These are phyloP conservation scores for Coniosporium tulheliwenetii DNA, from an alignment of 2,329 filamentous ascomycete genomes.

Conservation along the genomic window DNA sequence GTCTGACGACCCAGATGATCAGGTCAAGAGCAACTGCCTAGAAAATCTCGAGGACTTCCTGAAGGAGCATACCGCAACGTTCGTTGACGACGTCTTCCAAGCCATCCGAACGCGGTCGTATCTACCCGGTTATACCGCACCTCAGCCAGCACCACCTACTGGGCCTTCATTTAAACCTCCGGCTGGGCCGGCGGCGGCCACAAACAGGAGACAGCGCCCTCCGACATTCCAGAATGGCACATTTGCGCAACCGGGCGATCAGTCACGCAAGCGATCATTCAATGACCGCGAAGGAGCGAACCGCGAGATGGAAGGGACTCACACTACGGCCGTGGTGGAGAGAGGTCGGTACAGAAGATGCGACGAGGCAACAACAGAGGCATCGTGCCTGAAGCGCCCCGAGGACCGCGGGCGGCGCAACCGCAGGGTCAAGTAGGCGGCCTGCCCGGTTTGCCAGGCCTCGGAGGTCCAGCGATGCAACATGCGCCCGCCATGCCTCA, in stretches of 20 bases:
- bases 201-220: conserved; percentile 2
- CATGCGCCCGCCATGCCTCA: conserved; percentile 8
- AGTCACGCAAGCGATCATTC: conserved; percentile 39
- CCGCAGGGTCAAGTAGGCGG: too few species aligned
- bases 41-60: conserved; percentile 63
- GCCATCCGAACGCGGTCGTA: conserved; percentile 42
- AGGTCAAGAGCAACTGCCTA: conserved; percentile 52
- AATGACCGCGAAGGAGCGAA: conserved; percentile 35
- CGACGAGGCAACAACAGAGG: conserved; percentile 34
- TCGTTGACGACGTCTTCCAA: conserved; percentile 57
- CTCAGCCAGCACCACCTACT: conserved; percentile 9
- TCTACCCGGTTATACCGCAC: conserved; percentile 15
- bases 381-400: conserved; percentile 14
- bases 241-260: conserved; percentile 7
- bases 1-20: conserved; percentile 49
- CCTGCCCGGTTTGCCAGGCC: conserved; percentile 2
- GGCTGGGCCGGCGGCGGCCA: conserved; percentile 6
- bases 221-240: conserved; percentile 5
- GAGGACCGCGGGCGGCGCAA: conserved; percentile 14
- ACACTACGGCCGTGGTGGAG: conserved; percentile 19
- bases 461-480: conserved; percentile 4
- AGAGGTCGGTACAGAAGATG: conserved; percentile 42
- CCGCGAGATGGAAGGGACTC: conserved; percentile 22
- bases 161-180: conserved; percentile 12
- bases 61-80: conserved; percentile 47